Evolutionary conservation across 2,329 filamentous ascomycete species (phyloP), one percentile per base, ranked within the genome.

Genomic region (Orbilia brochopaga): DNA sequence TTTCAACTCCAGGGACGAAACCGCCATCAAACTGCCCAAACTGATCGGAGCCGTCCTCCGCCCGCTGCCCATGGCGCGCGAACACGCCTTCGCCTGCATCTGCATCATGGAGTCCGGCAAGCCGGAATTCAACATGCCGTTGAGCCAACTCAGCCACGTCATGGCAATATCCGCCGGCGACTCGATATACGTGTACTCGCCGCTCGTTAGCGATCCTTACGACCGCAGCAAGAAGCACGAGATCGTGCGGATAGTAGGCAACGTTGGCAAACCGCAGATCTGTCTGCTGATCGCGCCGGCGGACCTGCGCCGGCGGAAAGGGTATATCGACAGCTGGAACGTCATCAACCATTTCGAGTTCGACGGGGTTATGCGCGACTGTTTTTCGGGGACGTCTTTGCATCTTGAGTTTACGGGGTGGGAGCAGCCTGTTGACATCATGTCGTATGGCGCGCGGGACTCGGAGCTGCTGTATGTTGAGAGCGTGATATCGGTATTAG

Each of bases 141-240:
- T 37, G 32, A 7, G 4, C 17, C 17, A 15, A 8, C n/a, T 51
- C n/a, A 17, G 19, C 15, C 5, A 52, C 21, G 59, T 63, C 2
- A 69, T 69, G 52, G 65, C 57, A n/a, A 62, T 69, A 37, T 69
- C 65, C 8, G 24, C 44, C 17, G 52, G 46, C 6, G 58, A 69
- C 19, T 69, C 65, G 0, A 52, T 69, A 17, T 69, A 62, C 32
- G 57, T 62, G 5, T 27, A 57, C n/a, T 56, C 57, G 1, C 32
- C 59, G 10, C 42, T 69, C 1, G 17, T 57, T 5, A 40, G 35
- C 2, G 65, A 69, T 8, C 65, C 65, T 24, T 56, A 24, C 5
- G 1, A 23, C 1, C 46, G 23, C 3, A 35, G 23, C 7, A 35
- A 13, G 1, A 44, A 23, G 4, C 42, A 42, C n/a, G 5, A 30